Conservation (phyloP, 495 filamentous ascomycete species). For the Hyaloscypha hepaticicola region DNA sequence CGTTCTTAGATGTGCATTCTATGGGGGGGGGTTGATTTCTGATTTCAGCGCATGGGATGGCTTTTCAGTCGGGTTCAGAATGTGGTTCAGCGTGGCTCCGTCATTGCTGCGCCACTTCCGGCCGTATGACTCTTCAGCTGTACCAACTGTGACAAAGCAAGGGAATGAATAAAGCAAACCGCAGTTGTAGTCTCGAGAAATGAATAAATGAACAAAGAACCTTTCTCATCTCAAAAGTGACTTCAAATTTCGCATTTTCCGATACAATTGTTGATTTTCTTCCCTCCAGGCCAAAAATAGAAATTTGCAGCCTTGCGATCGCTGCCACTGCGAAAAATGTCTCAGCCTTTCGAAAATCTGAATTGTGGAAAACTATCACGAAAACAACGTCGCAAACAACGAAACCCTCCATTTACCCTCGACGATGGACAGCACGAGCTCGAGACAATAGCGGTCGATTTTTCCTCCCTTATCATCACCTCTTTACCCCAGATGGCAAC, state of each 20-base stretch:
- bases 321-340: constrained; percentile 13
- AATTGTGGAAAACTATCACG: constrained; percentile 2
- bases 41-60: neutral
- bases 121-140: constrained; percentile 14
- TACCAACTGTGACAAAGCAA: constrained; percentile 15
- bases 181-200: neutral
- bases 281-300: neutral
- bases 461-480: neutral
- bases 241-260: neutral
- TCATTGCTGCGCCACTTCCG: constrained; percentile 17
- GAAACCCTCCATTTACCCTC: neutral
- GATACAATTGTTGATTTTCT: neutral
- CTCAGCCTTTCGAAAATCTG: constrained; percentile 11
- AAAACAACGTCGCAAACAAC: constrained; percentile 22
- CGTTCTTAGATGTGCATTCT: constrained; percentile 15
- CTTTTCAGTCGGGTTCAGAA: neutral
- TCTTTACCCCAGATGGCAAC: constrained; percentile 19
- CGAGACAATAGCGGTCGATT: neutral
- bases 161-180: neutral
- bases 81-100: neutral
- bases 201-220: constrained; percentile 3
- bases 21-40: neutral
- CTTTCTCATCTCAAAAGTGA: neutral
- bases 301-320: constrained; percentile 14
- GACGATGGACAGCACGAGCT: neutral